These are phyloP conservation scores for Arctostaphylos glauca DNA, from an alignment of 148 eudicot species.

Conservation along the genomic window DNA sequence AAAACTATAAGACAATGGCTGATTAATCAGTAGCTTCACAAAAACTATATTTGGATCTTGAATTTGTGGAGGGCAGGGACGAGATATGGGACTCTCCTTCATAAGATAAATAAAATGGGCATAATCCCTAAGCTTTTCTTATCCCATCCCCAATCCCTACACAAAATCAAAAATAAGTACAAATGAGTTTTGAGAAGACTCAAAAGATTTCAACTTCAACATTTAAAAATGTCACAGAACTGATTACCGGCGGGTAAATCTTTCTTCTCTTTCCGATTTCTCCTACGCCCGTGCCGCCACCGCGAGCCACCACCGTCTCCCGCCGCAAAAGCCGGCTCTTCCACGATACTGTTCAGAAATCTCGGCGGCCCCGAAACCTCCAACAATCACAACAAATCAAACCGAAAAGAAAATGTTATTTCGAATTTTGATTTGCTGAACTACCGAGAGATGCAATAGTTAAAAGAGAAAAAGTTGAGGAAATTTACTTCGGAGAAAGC, in stretches of 20 bases:
- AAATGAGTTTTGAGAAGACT: neutral
- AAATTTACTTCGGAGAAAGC: slow-evolving; percentile 75
- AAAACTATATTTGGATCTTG: neutral
- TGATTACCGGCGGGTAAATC: slow-evolving; percentile 71
- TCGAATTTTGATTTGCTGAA: neutral
- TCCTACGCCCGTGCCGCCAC: slow-evolving; percentile 52
- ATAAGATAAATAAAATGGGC: neutral
- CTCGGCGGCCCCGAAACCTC: slow-evolving; percentile 83
- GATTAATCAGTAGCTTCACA: neutral
- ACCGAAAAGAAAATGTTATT: neutral
- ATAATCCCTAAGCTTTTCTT: neutral
- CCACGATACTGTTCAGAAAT: slow-evolving; percentile 69
- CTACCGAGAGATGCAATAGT: neutral
- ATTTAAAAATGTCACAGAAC: neutral
- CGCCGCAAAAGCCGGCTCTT: slow-evolving; percentile 32
- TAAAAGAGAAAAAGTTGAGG: neutral
- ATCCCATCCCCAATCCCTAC: neutral
- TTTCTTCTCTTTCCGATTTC: slow-evolving; percentile 52
- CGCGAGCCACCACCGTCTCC: slow-evolving; percentile 36
- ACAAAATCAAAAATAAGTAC: neutral
- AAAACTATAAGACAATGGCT: neutral
- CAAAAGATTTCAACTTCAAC: neutral
- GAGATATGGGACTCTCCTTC: neutral
- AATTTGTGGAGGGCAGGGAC: neutral
- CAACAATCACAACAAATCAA: slow-evolving; percentile 24